phyloP scores from a whole-genome alignment of 768 basidiomycete genomes.

The Amanita molliuscula region DNA sequence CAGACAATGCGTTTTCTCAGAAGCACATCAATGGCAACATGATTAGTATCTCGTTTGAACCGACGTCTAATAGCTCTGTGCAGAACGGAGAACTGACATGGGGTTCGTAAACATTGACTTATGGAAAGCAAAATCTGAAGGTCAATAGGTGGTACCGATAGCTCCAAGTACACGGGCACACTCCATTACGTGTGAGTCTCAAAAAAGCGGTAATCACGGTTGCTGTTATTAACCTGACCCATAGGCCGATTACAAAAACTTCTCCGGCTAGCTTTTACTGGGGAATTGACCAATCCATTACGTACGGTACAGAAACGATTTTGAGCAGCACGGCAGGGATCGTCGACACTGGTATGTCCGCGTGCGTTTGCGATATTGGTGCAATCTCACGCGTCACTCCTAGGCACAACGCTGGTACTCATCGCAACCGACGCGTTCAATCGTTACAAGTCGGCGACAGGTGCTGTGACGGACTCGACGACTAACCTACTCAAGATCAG shows the following conservation, averaged over 20 bases:
- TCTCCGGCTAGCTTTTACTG: slow-evolving; percentile 40
- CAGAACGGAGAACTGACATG: slow-evolving; percentile 47
- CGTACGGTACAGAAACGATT: slow-evolving; percentile 38
- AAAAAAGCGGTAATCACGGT: neutral
- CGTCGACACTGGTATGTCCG: slow-evolving; percentile 40
- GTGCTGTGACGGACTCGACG: slow-evolving; percentile 25
- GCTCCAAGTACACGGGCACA: slow-evolving; percentile 30
- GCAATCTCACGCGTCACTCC: neutral
- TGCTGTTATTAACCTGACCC: neutral
- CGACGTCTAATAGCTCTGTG: slow-evolving; percentile 22
- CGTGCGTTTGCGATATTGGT: neutral
- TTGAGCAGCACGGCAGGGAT: slow-evolving; percentile 41
- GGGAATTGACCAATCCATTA: slow-evolving; percentile 50
- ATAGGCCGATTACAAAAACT: slow-evolving; percentile 36
- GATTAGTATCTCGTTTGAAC: slow-evolving; percentile 44
- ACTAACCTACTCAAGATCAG: slow-evolving; percentile 47
- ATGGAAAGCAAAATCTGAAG: slow-evolving; percentile 11
- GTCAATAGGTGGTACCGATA: slow-evolving; percentile 30
- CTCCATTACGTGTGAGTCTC: slow-evolving; percentile 30
- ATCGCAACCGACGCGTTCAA: slow-evolving; percentile 35
- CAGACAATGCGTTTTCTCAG: slow-evolving; percentile 37
- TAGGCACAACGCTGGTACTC: slow-evolving; percentile 41
- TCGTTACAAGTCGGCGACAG: slow-evolving; percentile 33
- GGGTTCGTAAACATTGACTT: slow-evolving; percentile 23
- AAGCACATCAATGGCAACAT: slow-evolving; percentile 28